These are phyloP conservation scores for Pichia californica DNA, from an alignment of 805 yeast species.

Conservation along the genomic window DNA sequence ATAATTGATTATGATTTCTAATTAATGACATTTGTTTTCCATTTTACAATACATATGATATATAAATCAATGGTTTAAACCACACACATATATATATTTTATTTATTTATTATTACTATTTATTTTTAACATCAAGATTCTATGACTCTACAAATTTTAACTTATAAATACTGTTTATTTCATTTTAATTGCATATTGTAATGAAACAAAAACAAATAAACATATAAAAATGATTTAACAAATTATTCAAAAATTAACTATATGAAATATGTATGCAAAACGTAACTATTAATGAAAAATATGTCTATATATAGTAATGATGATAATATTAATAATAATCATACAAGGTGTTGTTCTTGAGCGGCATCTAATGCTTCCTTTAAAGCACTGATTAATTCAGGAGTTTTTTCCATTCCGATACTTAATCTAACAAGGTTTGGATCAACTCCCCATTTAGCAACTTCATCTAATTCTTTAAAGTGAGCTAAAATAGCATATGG, in stretches of 20 bases:
- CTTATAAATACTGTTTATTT: no score
- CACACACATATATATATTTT: neutral
- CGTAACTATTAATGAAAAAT: no score
- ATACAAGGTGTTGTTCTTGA: slow-evolving; percentile 29
- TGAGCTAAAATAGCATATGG: slow-evolving; percentile 88
- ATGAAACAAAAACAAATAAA: no score
- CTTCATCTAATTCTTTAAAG: slow-evolving; percentile 71
- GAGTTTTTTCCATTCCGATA: slow-evolving; percentile 74
- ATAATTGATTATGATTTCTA: neutral
- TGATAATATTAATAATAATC: no score
- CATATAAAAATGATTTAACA: no score
- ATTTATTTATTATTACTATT: slow-evolving; percentile 4
- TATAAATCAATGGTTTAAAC: neutral
- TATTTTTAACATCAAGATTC: slow-evolving; percentile 5
- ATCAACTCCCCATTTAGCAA: slow-evolving; percentile 79
- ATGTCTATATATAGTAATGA: neutral
- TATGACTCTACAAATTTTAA: neutral
- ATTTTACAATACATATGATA: neutral
- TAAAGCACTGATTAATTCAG: slow-evolving; percentile 46
- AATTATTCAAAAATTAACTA: no score
- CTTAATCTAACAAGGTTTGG: slow-evolving; percentile 71
- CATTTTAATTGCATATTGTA: no score
- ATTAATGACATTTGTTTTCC: neutral
- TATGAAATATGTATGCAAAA: no score
- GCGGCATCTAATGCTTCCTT: slow-evolving; percentile 46